Conservation (phyloP, 345 rosid species). For the Citrus glauca region DNA sequence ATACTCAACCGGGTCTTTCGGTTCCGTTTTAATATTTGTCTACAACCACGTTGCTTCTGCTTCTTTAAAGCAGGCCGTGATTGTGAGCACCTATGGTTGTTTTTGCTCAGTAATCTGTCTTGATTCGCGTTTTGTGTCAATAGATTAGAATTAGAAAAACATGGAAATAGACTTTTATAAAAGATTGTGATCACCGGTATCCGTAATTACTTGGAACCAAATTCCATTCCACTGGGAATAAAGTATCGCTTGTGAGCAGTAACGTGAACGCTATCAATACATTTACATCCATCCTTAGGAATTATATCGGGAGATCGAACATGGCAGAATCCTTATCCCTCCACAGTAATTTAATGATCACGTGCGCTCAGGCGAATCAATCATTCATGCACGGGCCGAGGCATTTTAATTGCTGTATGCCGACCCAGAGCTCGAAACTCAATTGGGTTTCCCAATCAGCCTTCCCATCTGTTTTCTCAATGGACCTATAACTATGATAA, state of each 20-base stretch:
- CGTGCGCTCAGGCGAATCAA: neutral
- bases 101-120: slow-evolving; percentile 1
- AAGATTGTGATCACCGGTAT: neutral
- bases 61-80: slow-evolving; percentile 1
- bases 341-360: neutral
- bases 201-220: neutral
- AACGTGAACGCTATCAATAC: slow-evolving; percentile 10
- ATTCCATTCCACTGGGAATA: neutral
- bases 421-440: no score
- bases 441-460: neutral
- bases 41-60: neutral
- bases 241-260: neutral
- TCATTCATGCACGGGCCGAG: neutral
- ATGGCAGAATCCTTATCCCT: neutral
- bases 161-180: neutral
- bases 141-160: slow-evolving; percentile 1
- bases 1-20: slow-evolving; percentile 12
- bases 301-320: neutral
- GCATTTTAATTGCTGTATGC: no score
- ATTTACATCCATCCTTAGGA: neutral
- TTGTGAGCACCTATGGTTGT: slow-evolving; percentile 5
- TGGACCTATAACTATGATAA: neutral
- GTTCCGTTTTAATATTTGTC: slow-evolving; percentile 6
- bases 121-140: neutral
- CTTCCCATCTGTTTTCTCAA: neutral